Base-by-base conservation (phyloP, 768 basidiomycete species). In the Psilocybe sp. region DNA sequence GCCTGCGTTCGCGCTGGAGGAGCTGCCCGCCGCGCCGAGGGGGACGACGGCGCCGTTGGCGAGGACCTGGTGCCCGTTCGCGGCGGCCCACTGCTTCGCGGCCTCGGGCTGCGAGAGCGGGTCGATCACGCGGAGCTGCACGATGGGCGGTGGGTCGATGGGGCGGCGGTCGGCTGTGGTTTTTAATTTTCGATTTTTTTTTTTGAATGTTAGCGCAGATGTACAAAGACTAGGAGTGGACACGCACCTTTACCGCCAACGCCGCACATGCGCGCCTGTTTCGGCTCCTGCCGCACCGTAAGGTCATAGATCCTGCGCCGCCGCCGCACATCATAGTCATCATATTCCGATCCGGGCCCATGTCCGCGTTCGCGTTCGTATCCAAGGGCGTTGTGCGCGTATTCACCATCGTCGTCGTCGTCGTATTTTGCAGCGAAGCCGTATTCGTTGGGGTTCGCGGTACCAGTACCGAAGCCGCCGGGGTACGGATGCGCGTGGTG, bases 101-200 rank as follows among this genome's bases (percentile, higher is more conserved):
- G 23, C 23, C 4, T 28, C 23, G 23, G 23, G 23, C 23, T 28
- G 23, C 23, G 23, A 28, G 23, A 28, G 23, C 23, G 81, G 84
- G 69, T 93, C 88, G 58, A 91, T 75, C 47, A 97, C 90, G 47
- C 88, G 84, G 7, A 98, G 82, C 67, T 96, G 92, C n/a, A 98
- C 85, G 70, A 98, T 94, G 14, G 95, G 94, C 1, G 94, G 93
- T 0, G 95, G 95, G 74, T 98, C 94, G 64, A 98, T 93, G 2
- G 95, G 94, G 34, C 94, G 79, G n/a, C 94, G 81, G 77, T 96
- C 95, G 48, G 92, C 93, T 89, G 70, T 45, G 50, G 48, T n/a
- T n/a, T n/a, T n/a, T n/a, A n/a, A n/a, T n/a, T n/a, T n/a, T n/a
- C n/a, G n/a, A n/a, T n/a, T n/a, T n/a, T n/a, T n/a, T n/a, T n/a